A percentile compares a stretch with the other conserved stretches of the same genome.
These are phyloP conservation scores for Fusarium transvaalense DNA, from an alignment of 2,329 filamentous ascomycete species.

Conservation along the genomic window DNA sequence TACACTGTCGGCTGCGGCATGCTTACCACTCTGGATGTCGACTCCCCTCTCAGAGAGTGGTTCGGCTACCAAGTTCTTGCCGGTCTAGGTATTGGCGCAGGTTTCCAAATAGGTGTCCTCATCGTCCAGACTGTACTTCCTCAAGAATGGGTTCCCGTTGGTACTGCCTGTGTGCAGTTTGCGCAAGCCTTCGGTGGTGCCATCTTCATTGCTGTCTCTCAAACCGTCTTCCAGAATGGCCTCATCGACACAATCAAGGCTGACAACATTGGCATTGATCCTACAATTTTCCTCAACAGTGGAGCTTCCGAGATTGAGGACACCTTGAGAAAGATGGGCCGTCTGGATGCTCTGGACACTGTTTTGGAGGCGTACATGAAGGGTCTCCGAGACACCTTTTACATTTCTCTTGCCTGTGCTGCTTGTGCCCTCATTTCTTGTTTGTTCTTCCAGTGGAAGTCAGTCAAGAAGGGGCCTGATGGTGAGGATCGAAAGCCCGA, in stretches of 20 bases:
- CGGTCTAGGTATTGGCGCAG: conserved; percentile 65
- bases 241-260: conserved; percentile 65
- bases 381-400: conserved; percentile 65
- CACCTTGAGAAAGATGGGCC: conserved; percentile 58
- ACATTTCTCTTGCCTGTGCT: conserved; percentile 64
- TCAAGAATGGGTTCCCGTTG: conserved; percentile 63
- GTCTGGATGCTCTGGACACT: conserved; percentile 56
- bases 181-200: conserved; percentile 76
- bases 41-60: conserved; percentile 63
- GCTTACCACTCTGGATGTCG: conserved; percentile 64
- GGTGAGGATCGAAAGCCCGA: conserved; percentile 47
- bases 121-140: conserved; percentile 66
- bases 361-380: conserved; percentile 64
- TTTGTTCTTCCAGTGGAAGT: conserved; percentile 64
- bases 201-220: conserved; percentile 72
- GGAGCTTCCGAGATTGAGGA: conserved; percentile 64
- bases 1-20: conserved; percentile 64
- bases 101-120: conserved; percentile 62
- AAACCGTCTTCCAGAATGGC: conserved; percentile 76
- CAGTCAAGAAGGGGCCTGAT: conserved; percentile 60
- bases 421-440: conserved; percentile 59
- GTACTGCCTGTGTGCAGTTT: conserved; percentile 67
- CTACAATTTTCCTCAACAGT: conserved; percentile 63
- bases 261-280: conserved; percentile 60
- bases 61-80: conserved; percentile 70